Conservation (phyloP, 192 early-diverging fungal species). For the Coemansia sp. region DNA sequence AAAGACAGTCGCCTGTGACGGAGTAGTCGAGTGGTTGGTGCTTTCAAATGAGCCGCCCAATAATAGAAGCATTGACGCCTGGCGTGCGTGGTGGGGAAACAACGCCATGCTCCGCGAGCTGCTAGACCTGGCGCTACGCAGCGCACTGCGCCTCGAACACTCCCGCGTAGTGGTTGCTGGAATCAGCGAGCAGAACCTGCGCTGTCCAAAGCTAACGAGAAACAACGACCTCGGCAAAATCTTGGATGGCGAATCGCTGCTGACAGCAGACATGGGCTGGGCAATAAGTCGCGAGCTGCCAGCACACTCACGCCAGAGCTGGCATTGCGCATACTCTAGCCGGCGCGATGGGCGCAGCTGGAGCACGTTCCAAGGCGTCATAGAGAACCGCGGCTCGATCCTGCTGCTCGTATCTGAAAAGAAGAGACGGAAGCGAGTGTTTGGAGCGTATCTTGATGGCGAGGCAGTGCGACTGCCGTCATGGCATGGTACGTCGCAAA, state of each 20-base stretch:
- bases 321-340: constrained; percentile 45
- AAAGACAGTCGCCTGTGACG: background rate
- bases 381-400: constrained; percentile 38
- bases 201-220: constrained; percentile 4
- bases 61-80: background rate
- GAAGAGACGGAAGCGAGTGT: constrained; percentile 48
- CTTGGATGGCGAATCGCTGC: constrained; percentile 9
- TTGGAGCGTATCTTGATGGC: constrained; percentile 70
- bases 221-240: background rate
- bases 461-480: constrained; percentile 61
- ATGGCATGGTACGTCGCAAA: constrained; percentile 64
- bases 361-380: constrained; percentile 40
- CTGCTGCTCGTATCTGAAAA: constrained; percentile 40
- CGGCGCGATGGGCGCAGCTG: constrained; percentile 40
- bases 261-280: constrained; percentile 24
- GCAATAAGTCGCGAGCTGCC: constrained; percentile 33
- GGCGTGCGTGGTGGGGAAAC: constrained; percentile 31
- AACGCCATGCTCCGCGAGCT: constrained; percentile 27
- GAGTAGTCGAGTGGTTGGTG: constrained; percentile 13
- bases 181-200: constrained; percentile 10
- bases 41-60: background rate
- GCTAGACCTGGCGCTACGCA: constrained; percentile 23
- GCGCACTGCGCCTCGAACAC: background rate
- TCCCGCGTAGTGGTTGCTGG: background rate
- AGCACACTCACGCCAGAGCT: constrained; percentile 11